phyloP scores from a whole-genome alignment of 1,284 basidiomycete species.

The Ganoderma multipileum region DNA sequence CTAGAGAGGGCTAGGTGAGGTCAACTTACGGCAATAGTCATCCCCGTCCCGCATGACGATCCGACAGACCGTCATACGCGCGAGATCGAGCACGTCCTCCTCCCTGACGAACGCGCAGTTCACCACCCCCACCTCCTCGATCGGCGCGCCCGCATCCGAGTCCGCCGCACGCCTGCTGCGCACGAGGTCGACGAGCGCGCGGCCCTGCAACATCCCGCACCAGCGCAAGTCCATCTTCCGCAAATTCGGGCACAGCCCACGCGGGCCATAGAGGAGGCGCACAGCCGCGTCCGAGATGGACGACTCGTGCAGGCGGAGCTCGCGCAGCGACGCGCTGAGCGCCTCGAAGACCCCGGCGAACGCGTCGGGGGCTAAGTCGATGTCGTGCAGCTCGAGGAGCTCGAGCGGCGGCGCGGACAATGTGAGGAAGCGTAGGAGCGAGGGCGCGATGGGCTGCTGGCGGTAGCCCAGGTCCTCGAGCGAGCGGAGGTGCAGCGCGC shows the following conservation, averaged over 20 bases:
- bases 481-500: conserved; percentile 53
- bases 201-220: conserved; percentile 64
- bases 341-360: conserved; percentile 50
- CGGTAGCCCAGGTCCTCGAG: conserved; percentile 48
- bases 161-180: conserved; percentile 45
- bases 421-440: conserved; percentile 50
- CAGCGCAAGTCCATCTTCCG: conserved; percentile 61
- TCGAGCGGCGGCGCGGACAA: conserved; percentile 50
- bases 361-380: conserved; percentile 52
- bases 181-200: conserved; percentile 56
- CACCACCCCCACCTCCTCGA: conserved; percentile 59
- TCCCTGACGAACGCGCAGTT: conserved; percentile 66
- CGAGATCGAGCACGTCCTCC: conserved; percentile 59
- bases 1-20: no score
- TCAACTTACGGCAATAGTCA: conserved; percentile 63
- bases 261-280: conserved; percentile 46
- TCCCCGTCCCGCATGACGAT: conserved; percentile 50
- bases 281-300: conserved; percentile 62
- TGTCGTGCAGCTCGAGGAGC: conserved; percentile 62
- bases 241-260: conserved; percentile 55
- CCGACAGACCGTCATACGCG: conserved; percentile 55
- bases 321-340: conserved; percentile 48
- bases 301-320: conserved; percentile 65
- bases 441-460: conserved; percentile 46
- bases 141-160: conserved; percentile 32